phyloP scores from a whole-genome alignment of 1,284 basidiomycete genomes.

The Anthracocystis setariae region DNA sequence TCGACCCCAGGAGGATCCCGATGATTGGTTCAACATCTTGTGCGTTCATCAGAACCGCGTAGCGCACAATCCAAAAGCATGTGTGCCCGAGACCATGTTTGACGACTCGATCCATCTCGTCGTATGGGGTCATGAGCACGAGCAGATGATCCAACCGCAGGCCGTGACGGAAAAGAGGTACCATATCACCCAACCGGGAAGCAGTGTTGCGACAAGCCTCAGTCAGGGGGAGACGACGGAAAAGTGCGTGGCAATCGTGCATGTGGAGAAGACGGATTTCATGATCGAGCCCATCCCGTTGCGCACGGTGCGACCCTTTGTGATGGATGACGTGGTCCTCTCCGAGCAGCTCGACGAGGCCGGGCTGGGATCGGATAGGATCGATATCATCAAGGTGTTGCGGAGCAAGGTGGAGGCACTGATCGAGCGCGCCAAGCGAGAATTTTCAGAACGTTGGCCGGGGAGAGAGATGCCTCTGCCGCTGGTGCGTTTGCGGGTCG shows the following conservation, averaged over 20 bases:
- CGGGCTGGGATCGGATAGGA: constrained; percentile 43
- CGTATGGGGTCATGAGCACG: constrained; percentile 98
- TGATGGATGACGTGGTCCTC: constrained; percentile 84
- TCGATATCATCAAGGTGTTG: constrained; percentile 53
- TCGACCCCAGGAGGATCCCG: constrained; percentile 81
- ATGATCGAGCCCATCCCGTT: constrained; percentile 84
- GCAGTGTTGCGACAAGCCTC: constrained; percentile 88
- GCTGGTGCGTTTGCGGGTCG: constrained; percentile 79
- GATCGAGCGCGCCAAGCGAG: constrained; percentile 78
- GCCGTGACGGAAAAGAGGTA: constrained; percentile 90
- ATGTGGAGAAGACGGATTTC: constrained; percentile 82
- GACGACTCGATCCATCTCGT: constrained; percentile 93
- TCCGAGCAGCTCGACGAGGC: constrained; percentile 71
- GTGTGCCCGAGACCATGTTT: constrained; percentile 94
- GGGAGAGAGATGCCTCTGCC: constrained; percentile 72
- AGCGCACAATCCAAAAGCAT: constrained; percentile 89
- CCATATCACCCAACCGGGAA: constrained; percentile 92
- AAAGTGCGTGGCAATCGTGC: constrained; percentile 58
- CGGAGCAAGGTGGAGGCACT: constrained; percentile 69
- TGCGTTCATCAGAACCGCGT: constrained; percentile 96
- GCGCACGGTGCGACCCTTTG: constrained; percentile 91
- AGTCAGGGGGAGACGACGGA: constrained; percentile 56
- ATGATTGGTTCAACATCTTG: constrained; percentile 92
- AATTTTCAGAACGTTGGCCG: constrained; percentile 79
- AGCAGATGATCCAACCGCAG: constrained; percentile 90